Evolutionary conservation across 2,329 filamentous ascomycete genomes (phyloP).

Genomic region (Aureobasidium leucospermi): DNA sequence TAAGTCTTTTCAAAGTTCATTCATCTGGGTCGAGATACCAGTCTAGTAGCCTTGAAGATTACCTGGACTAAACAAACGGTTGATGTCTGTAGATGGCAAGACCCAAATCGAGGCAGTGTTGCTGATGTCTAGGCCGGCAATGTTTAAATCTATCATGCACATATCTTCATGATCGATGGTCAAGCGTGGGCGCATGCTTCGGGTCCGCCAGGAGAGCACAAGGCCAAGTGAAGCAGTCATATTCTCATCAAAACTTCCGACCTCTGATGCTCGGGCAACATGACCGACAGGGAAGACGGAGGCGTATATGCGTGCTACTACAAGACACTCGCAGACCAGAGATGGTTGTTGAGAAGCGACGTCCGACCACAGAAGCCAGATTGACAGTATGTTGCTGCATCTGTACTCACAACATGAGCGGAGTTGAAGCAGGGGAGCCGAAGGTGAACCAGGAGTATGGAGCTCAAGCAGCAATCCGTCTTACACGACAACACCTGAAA

Average conservation of each 20-base stretch:
- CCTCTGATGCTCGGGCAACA: not conserved
- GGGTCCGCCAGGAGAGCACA: not conserved
- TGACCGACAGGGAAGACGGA: not conserved
- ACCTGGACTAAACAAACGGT: not conserved
- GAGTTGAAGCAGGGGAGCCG: slow-evolving; percentile 1
- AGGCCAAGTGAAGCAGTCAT: not conserved
- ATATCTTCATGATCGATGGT: not conserved
- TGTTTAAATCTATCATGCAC: not conserved
- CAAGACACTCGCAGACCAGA: not conserved
- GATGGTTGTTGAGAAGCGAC: not conserved
- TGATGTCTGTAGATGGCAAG: not conserved
- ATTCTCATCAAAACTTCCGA: not conserved
- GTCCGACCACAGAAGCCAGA: not conserved
- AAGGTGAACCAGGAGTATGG: not conserved
- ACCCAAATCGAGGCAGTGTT: not conserved
- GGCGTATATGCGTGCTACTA: not conserved
- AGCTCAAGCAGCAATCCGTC: not conserved
- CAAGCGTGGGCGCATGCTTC: not conserved
- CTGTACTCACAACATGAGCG: not conserved
- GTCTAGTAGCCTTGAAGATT: too few species aligned
- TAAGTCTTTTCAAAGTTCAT: not conserved
- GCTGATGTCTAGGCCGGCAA: not conserved
- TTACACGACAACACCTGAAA: not conserved
- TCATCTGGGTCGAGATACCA: too few species aligned
- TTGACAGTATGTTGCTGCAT: not conserved